These are phyloP conservation scores for Pyrrhoderma noxium DNA, from an alignment of 1,284 basidiomycete species.

Conservation along the genomic window DNA sequence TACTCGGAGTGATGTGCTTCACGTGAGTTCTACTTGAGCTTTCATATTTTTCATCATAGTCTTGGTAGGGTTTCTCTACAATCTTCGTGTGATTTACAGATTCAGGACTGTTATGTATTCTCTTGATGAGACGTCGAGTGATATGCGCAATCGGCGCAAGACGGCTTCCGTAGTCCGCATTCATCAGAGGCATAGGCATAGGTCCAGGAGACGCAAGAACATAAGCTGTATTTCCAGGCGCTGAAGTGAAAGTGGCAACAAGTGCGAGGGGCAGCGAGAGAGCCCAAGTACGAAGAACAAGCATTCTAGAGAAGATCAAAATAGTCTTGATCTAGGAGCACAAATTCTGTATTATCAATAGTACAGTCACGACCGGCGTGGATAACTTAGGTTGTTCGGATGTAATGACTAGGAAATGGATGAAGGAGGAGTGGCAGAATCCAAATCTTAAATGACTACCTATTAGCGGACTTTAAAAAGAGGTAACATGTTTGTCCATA, in stretches of 20 bases:
- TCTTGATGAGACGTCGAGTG: conserved; percentile 12
- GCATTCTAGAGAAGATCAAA: conserved; percentile 7
- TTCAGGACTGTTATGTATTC: neutral
- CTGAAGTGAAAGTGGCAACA: conserved; percentile 4
- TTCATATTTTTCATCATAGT: too few species aligned
- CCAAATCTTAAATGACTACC: conserved; percentile 3
- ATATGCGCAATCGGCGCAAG: conserved; percentile 8
- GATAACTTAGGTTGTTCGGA: neutral
- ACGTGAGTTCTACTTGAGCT: neutral
- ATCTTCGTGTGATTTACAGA: neutral
- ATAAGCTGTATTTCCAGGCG: conserved; percentile 2
- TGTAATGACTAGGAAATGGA: conserved; percentile 9
- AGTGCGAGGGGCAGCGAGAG: conserved; percentile 9
- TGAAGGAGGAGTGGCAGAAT: conserved; percentile 10
- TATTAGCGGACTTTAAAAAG: conserved; percentile 11
- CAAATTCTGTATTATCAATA: conserved; percentile 4
- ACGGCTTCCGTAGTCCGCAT: conserved; percentile 13
- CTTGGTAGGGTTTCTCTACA: too few species aligned
- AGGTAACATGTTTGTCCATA: conserved; percentile 5
- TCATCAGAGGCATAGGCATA: conserved; percentile 14
- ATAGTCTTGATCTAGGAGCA: neutral
- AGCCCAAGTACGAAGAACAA: conserved; percentile 1
- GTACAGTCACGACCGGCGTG: conserved; percentile 15
- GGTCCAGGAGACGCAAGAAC: conserved; percentile 12
- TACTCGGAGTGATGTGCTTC: neutral